phyloP scores from a whole-genome alignment of 106 monocot species.

The Triglochin maritima region DNA sequence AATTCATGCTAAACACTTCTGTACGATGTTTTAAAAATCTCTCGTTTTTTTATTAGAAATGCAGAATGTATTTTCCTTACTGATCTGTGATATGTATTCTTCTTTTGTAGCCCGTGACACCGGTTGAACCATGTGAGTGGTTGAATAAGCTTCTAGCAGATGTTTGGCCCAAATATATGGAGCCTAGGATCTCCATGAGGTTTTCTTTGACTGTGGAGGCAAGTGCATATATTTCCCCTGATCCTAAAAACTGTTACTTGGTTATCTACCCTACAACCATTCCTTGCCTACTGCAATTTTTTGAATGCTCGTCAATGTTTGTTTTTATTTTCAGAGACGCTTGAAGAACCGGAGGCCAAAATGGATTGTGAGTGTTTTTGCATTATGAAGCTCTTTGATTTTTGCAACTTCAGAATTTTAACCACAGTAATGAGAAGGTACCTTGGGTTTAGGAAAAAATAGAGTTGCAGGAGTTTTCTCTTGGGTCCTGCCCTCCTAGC shows the following conservation, averaged over 20 bases:
- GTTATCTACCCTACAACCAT: background rate
- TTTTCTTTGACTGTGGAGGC: slow-evolving; percentile 83
- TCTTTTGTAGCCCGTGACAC: slow-evolving; percentile 52
- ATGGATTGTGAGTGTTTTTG: slow-evolving; percentile 52
- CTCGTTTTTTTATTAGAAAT: background rate
- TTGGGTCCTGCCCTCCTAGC: slow-evolving; percentile 77
- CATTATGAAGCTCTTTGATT: background rate
- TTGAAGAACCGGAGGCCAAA: slow-evolving; percentile 65
- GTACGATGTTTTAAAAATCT: slow-evolving; percentile 17
- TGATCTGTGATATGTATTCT: background rate
- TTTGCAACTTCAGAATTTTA: background rate
- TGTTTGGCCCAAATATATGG: slow-evolving; percentile 94
- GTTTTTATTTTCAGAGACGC: slow-evolving; percentile 51
- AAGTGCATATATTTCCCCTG: background rate
- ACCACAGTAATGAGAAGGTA: background rate
- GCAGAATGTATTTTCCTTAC: background rate
- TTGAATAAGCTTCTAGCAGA: slow-evolving; percentile 74
- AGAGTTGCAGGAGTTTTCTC: slow-evolving; percentile 83
- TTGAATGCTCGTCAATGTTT: background rate
- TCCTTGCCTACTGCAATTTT: background rate
- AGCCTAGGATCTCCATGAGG: slow-evolving; percentile 62
- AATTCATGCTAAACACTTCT: slow-evolving; percentile 56
- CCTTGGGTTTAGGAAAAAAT: slow-evolving; percentile 50
- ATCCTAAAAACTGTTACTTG: background rate
- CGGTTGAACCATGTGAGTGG: slow-evolving; percentile 83